phyloP scores from a whole-genome alignment of 2,329 filamentous ascomycete species.

The Trichoderma afroharzianum region DNA sequence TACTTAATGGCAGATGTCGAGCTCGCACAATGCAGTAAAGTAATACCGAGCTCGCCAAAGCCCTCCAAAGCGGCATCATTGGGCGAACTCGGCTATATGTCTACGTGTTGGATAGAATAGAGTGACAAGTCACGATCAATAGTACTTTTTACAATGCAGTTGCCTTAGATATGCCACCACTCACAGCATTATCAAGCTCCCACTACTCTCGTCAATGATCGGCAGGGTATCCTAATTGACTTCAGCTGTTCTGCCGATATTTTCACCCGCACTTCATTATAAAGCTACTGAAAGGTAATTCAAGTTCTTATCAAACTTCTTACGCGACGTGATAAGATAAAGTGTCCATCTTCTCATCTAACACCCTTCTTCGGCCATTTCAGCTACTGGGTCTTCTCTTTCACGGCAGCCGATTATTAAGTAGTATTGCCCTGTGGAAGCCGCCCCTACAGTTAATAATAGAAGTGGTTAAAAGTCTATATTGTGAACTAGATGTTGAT shows the following conservation, averaged over 20 bases:
- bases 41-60: not conserved
- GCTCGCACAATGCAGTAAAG: not conserved
- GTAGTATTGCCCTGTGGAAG: not conserved
- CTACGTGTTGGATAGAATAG: not conserved
- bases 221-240: not conserved
- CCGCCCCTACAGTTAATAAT: not conserved
- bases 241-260: not conserved
- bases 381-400: not conserved
- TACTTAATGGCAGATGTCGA: not conserved
- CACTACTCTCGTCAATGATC: not conserved
- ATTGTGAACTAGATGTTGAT: not conserved
- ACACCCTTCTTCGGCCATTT: not conserved
- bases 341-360: not conserved
- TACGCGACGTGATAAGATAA: not conserved
- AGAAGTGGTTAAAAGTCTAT: not conserved
- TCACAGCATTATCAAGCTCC: too few relatives aligned
- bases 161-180: not conserved
- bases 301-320: not conserved
- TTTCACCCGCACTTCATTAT: not conserved
- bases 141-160: not conserved
- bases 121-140: not conserved
- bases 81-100: not conserved
- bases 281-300: not conserved
- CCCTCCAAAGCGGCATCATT: not conserved
- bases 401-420: not conserved